phyloP scores from a whole-genome alignment of 2,329 filamentous ascomycete genomes.

The Salinomyces thailandicus region DNA sequence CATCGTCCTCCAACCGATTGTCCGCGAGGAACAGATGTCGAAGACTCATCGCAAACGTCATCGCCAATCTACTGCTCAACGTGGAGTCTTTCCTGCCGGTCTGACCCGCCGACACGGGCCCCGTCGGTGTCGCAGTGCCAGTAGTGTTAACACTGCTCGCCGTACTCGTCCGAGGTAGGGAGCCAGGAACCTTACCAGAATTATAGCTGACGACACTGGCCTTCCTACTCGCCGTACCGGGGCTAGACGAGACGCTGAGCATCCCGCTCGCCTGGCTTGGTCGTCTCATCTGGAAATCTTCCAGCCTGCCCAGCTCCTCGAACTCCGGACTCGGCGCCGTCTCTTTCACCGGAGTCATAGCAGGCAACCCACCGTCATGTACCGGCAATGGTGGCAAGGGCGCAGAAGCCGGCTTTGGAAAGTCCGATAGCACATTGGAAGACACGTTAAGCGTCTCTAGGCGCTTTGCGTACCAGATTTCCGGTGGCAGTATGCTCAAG shows the following conservation, averaged over 20 bases:
- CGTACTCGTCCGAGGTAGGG: neutral
- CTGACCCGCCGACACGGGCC: conserved; percentile 31
- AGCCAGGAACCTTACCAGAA: neutral
- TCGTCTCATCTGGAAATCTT: conserved; percentile 55
- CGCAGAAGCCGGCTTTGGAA: conserved; percentile 66
- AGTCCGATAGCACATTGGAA: conserved; percentile 82
- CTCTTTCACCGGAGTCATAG: neutral
- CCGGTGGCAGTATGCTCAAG: conserved; percentile 72
- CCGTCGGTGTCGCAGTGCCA: conserved; percentile 61
- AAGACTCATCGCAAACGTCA: conserved; percentile 80
- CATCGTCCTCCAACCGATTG: conserved; percentile 86
- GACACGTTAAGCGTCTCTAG: conserved; percentile 89
- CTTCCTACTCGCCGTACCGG: conserved; percentile 47
- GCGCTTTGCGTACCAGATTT: conserved; percentile 91
- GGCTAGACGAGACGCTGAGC: conserved; percentile 48
- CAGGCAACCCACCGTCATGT: neutral
- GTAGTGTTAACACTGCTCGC: conserved; percentile 29
- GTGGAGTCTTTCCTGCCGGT: conserved; percentile 73
- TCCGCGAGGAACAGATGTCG: conserved; percentile 81
- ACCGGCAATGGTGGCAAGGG: conserved; percentile 41
- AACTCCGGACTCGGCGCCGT: conserved; percentile 52
- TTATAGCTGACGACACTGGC: conserved; percentile 55
- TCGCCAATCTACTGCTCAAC: conserved; percentile 64
- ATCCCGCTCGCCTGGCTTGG: conserved; percentile 74
- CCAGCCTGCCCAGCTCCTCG: conserved; percentile 62